Evolutionary conservation across 2,329 filamentous ascomycete genomes (phyloP), one percentile per base, ranked within the genome.

Genomic region (Domatiomyces globalis): DNA sequence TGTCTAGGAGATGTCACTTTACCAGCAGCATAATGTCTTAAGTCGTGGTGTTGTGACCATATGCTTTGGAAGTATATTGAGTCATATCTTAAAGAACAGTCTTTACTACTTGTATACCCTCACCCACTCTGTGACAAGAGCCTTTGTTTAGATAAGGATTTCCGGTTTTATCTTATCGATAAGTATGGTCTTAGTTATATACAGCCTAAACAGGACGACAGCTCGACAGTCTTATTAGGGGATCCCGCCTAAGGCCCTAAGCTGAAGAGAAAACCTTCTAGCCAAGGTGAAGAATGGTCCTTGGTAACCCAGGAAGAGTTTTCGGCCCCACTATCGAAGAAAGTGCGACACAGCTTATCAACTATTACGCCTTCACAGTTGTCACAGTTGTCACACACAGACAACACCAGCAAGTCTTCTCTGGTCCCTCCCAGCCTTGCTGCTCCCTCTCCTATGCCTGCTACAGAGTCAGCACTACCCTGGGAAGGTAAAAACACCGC

Each of bases 21-120:
- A n/a, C n/a, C n/a, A n/a, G n/a, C n/a, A n/a, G 6, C 10, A n/a
- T 4, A 49, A 17, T 52, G 52, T 27, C 44, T 56, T 3, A 18
- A 49, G 44, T 9, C 45, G 17, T 54, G 51, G 52, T 48, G 36
- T 22, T 44, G 49, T 42, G 45, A 54, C 20, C 49, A 51, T 27
- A 4, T 20, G 2, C 48, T 55, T 12, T 53, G 50, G 52, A 29
- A 1, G 2, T 50, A 54, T 43, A 27, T 54, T 27, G 36, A 53
- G 15, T 46, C 44, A 46, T 19, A 46, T n/a, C n/a, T n/a, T n/a
- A n/a, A n/a, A n/a, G n/a, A n/a, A n/a, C n/a, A n/a, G n/a, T n/a
- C n/a, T n/a, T 20, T 46, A 10, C 50, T 39, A 17, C 5, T 43
- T 12, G 17, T 12, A 3, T 52, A 39, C n/a, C 46, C 46, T 39